Evolutionary conservation across 2,329 filamentous ascomycete species (phyloP), one percentile per base, ranked within the genome.

Genomic region (Periconia sp.): DNA sequence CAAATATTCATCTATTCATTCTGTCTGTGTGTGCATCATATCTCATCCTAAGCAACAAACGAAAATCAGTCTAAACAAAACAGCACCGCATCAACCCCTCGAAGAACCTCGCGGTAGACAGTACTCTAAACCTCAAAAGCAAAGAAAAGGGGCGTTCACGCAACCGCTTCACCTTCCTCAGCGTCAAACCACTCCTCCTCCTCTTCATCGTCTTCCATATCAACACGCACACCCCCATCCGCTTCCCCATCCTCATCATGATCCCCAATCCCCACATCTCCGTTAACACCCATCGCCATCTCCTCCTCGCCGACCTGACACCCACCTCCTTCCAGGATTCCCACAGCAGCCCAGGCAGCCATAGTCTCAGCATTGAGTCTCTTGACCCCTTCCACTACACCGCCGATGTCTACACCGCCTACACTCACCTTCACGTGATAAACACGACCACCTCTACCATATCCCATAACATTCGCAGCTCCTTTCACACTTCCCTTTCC

Each of bases 311-410:
- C 20, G 15, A n/a, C 19, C 45, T 45, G 40, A 27, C 31, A 45
- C 47, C 30, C 31, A 41, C 45, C 49, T 45, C 40, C 19, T 13
- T 31, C 54, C 50, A 72, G 47, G 27, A 71, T 59, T 49, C 43
- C 47, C 6, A 62, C 54, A 15, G 68, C 71, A 45, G 57, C 56
- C 63, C 66, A 73, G 23, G 75, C 74, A 48, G 73, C 74, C 40
- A 71, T 69, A 10, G 70, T 73, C 64, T 76, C 73, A 3, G 74
- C 72, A 51, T 74, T 71, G 35, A 74, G 55, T 47, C 60, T 70
- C 44, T 63, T 72, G 17, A 62, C 13, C 41, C 73, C 73, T 35
- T 63, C 65, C 1, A 68, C 69, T 8, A 69, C 65, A 9, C 54
- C 66, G 2, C 70, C 71, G 2, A 77, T 59, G 14, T 70, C 60